Base-by-base conservation (phyloP, 148 eudicot genomes). In the Amaranthus palmeri region DNA sequence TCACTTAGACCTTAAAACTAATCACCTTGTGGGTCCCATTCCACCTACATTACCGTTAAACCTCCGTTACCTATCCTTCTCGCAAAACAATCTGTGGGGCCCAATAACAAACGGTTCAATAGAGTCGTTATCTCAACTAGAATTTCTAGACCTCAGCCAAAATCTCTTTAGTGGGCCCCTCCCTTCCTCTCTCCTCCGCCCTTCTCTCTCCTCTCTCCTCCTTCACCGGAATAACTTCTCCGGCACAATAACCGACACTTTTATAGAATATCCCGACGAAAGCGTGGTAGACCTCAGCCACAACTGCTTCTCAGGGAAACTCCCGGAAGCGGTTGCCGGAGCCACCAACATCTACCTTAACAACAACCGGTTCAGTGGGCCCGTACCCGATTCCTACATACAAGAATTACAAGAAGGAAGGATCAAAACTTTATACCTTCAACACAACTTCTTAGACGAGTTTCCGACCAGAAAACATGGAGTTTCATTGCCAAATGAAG, bases 131-230 rank as follows among this genome's bases (percentile, higher is more conserved):
- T 65, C 83, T 40, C 76, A 85, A 15, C 80, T 89, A 77, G 83
- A 70, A 55, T 85, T 85, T 81, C 76, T 88, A 72, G 96, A 90
- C 73, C 80, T 90, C 36, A 85, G 92, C 83, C 68, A 76, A 74
- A 90, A 90, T 82, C 61, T 47, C 1, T 84, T 88, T 61, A 81
- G 83, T 80, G 96, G 96, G 84, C 8, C 85, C 75, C 75, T 90
- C 71, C 96, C 96, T 0, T 0, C 43, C 9, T 54, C 76, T 8
- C 78, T 90, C 67, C 76, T 88, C 66, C 84, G 79, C 0, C 74
- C 84, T 10, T 53, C 80, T 1, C 75, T 90, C 50, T 61, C 87
- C 12, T 61, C 88, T 18, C 74, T 88, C 44, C 50, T 79, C 49
- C 79, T 89, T 42, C 83, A 82, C 68, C 82, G 85, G 74, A 89